Evolutionary conservation across 352 stramenopile genomes (phyloP).

Genomic region (Phytophthora parvispora): DNA sequence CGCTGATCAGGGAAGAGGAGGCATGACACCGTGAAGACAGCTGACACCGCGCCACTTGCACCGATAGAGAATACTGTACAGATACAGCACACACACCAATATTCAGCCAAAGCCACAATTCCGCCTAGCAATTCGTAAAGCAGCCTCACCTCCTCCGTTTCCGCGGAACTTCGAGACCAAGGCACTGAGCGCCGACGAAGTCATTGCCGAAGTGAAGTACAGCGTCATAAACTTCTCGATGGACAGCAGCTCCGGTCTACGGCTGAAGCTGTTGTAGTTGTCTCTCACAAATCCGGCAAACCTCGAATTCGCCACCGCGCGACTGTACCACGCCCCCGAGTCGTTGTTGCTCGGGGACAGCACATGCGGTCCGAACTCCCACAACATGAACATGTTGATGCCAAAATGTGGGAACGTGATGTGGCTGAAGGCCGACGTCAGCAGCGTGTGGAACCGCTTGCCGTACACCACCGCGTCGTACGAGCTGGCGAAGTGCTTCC

Average conservation of each 20-base stretch:
- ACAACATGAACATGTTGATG: slow-evolving; percentile 93
- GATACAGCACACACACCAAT: slow-evolving; percentile 1
- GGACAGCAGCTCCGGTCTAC: slow-evolving; percentile 46
- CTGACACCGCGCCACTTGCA: slow-evolving; percentile 84
- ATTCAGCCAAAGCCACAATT: not conserved
- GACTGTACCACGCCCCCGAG: slow-evolving; percentile 59
- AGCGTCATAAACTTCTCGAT: slow-evolving; percentile 76
- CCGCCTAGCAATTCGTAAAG: not conserved
- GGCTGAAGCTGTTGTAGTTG: slow-evolving; percentile 36
- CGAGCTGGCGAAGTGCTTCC: slow-evolving; percentile 86
- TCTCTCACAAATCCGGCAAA: slow-evolving; percentile 53
- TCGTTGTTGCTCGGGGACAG: slow-evolving; percentile 60
- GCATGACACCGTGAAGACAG: slow-evolving; percentile 83
- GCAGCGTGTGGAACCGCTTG: slow-evolving; percentile 75
- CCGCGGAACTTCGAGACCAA: slow-evolving; percentile 74
- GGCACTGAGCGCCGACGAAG: slow-evolving; percentile 76
- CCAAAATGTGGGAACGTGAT: slow-evolving; percentile 84
- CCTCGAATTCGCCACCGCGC: slow-evolving; percentile 56
- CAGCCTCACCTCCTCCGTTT: slow-evolving; percentile 52
- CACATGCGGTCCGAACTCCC: slow-evolving; percentile 84
- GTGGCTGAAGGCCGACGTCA: slow-evolving; percentile 88
- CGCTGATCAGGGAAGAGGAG: slow-evolving; percentile 74
- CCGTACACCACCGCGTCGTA: slow-evolving; percentile 77
- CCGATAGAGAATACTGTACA: slow-evolving; percentile 81
- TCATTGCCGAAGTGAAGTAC: slow-evolving; percentile 77